phyloP scores from a whole-genome alignment of 306 rosid genomes.

The Oxytropis ochrocephala region DNA sequence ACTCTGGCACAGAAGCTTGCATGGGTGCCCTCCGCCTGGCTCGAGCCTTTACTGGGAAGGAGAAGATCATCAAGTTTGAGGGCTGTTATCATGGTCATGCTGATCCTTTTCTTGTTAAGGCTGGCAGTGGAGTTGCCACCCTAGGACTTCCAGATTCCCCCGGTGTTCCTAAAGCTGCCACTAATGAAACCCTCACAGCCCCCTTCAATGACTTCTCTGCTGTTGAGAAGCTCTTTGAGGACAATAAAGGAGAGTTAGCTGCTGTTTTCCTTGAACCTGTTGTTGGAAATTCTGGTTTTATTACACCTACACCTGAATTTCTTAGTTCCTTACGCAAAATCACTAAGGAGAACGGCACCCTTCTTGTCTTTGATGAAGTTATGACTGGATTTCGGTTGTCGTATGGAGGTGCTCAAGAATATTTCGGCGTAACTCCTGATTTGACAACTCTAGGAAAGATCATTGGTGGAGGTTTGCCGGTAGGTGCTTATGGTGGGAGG shows the following conservation, averaged over 20 bases:
- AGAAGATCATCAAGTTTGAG: slow-evolving; percentile 81
- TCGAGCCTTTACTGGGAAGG: slow-evolving; percentile 72
- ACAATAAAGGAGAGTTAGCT: slow-evolving; percentile 62
- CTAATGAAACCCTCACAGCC: slow-evolving; percentile 72
- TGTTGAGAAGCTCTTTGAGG: slow-evolving; percentile 61
- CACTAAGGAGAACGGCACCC: slow-evolving; percentile 60
- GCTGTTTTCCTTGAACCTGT: slow-evolving; percentile 87
- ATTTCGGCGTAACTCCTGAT: slow-evolving; percentile 82
- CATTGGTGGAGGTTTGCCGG: slow-evolving; percentile 94
- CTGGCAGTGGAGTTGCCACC: slow-evolving; percentile 95
- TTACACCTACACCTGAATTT: slow-evolving; percentile 63
- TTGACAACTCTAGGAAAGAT: slow-evolving; percentile 82
- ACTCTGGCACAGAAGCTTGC: slow-evolving; percentile 97
- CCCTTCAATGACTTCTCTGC: slow-evolving; percentile 70
- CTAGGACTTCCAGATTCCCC: slow-evolving; percentile 98
- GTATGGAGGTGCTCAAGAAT: slow-evolving; percentile 93
- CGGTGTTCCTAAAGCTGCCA: slow-evolving; percentile 89
- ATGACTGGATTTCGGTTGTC: slow-evolving; percentile 96
- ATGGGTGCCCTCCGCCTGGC: slow-evolving; percentile 89
- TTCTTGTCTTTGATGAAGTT: slow-evolving; percentile 87
- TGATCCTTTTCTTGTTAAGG: slow-evolving; percentile 92
- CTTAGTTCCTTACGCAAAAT: slow-evolving; percentile 58
- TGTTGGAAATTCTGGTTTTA: slow-evolving; percentile 90
- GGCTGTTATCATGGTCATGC: slow-evolving; percentile 99
- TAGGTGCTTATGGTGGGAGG: slow-evolving; percentile 95